Base-by-base conservation (phyloP, 192 early-diverging fungal genomes). In the Funneliformis geosporum region DNA sequence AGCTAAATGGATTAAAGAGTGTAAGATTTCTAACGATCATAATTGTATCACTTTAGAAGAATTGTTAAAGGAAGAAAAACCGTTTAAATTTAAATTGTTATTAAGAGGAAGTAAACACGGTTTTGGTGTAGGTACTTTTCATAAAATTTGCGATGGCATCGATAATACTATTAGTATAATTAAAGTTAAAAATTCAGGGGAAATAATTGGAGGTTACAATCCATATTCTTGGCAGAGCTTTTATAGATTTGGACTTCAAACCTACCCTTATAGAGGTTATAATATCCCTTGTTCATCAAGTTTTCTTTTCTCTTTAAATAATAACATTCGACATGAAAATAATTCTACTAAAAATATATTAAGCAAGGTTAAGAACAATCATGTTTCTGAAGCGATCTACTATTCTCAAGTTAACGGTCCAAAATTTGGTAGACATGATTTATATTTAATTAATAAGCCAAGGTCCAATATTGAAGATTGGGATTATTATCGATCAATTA, bases 1-100 rank as follows among this genome's bases (percentile, higher is more conserved):
- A n/a, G 16, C 70, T 14, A 72, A 40, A 40, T 72, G 70, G 70
- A 72, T 72, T 42, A 40, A 72, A 18, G 23, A 44, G 23, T 40
- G 40, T 40, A 28, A 65, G 33, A 33, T 0, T 33, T 33, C 33
- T 33, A 33, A 33, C 33, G 33, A 33, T 33, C 33, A 33, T 33
- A 33, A 33, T 33, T 33, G 0, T 33, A 0, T 33, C 33, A 33
- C 33, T 12, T 25, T 28, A 27, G 28, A 12, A 14, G 23, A 28
- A 5, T 33, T 27, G 23, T 12, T 12, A 10, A 28, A 28, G 2
- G 11, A 7, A 8, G 28, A 65, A 28, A 12, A 65, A 27, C 2
- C 2, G 4, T 65, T 28, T 28, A 25, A 65, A 12, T 65, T 65
- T 28, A 65, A 65, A 28, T 28, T 65, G 14, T 27, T 65, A 14